phyloP scores from a whole-genome alignment of 192 early-diverging fungal species.

The Entomortierella beljakovae region DNA sequence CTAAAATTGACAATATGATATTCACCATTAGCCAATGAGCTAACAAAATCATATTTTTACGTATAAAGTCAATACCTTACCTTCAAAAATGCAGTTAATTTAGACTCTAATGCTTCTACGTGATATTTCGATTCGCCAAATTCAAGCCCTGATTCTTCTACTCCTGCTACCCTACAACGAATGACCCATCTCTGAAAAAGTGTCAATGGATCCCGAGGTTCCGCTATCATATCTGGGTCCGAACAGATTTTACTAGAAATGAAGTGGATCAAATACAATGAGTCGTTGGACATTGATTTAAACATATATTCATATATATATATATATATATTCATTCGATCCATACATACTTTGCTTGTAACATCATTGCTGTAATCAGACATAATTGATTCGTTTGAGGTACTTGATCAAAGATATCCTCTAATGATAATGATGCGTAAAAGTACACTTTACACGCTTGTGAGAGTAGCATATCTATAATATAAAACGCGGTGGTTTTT shows the following conservation, averaged over 20 bases:
- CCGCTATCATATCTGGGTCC: conserved; percentile 2
- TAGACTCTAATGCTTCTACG: conserved; percentile 15
- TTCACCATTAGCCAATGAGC: too few species aligned
- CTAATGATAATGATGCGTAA: conserved; percentile 22
- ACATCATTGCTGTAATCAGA: conserved; percentile 36
- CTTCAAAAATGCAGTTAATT: conserved; percentile 9
- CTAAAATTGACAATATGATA: too few species aligned
- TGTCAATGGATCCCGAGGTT: conserved; percentile 47
- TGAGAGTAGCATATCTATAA: conserved; percentile 45
- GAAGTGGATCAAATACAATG: background rate
- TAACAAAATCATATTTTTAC: too few species aligned
- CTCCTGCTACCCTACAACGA: conserved; percentile 23
- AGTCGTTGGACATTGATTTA: background rate
- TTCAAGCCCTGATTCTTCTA: conserved; percentile 39
- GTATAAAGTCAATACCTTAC: conserved; percentile 11
- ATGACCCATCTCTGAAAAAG: conserved; percentile 46
- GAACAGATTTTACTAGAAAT: conserved; percentile 27
- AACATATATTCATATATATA: too few species aligned
- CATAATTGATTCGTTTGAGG: conserved; percentile 46
- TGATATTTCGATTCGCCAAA: conserved; percentile 37
- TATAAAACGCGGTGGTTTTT: too few species aligned
- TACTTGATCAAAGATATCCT: conserved; percentile 39
- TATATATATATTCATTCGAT: background rate
- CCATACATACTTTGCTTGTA: conserved; percentile 23
- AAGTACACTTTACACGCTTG: conserved; percentile 38